These are phyloP conservation scores for Coemansia pectinata DNA, from an alignment of 192 early-diverging fungal species.

Conservation along the genomic window DNA sequence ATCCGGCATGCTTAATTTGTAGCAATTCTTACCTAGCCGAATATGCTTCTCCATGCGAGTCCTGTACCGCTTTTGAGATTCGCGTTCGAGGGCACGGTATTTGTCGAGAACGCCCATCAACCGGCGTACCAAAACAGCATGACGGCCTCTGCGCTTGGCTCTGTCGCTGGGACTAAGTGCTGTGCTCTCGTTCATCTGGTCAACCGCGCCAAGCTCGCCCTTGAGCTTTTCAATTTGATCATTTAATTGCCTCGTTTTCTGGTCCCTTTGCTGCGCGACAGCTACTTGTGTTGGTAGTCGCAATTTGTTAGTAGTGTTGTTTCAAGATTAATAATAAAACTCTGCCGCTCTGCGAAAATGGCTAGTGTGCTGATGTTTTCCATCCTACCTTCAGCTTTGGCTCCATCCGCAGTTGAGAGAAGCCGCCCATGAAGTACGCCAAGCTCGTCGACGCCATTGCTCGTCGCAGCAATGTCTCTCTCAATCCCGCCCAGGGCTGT, in stretches of 20 bases:
- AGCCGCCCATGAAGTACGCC: constrained; percentile 37
- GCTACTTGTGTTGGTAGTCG: constrained; percentile 13
- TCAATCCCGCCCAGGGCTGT: constrained; percentile 42
- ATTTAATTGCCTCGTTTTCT: constrained; percentile 42
- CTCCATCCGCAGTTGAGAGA: constrained; percentile 44
- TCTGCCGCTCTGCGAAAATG: not conserved
- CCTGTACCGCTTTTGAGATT: constrained; percentile 47
- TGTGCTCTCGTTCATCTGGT: constrained; percentile 42
- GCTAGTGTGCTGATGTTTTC: not conserved
- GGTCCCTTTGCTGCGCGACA: constrained; percentile 45
- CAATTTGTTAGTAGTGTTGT: not conserved
- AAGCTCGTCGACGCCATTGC: constrained; percentile 35
- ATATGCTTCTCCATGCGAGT: constrained; percentile 52
- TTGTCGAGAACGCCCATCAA: constrained; percentile 49
- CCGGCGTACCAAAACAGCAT: constrained; percentile 38
- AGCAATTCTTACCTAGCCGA: constrained; percentile 40
- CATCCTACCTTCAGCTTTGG: constrained; percentile 45
- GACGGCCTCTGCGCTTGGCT: constrained; percentile 40
- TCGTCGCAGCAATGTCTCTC: constrained; percentile 29
- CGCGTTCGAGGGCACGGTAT: constrained; percentile 43
- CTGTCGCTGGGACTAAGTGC: constrained; percentile 37
- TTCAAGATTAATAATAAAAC: too few species aligned
- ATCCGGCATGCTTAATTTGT: not conserved
- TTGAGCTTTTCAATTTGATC: constrained; percentile 37
- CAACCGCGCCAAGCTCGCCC: constrained; percentile 44